A percentile compares a stretch with the other conserved stretches of the same genome.
Conservation (phyloP, 225 moss, liverwort and hornwort species). For the Neckera pumila region DNA sequence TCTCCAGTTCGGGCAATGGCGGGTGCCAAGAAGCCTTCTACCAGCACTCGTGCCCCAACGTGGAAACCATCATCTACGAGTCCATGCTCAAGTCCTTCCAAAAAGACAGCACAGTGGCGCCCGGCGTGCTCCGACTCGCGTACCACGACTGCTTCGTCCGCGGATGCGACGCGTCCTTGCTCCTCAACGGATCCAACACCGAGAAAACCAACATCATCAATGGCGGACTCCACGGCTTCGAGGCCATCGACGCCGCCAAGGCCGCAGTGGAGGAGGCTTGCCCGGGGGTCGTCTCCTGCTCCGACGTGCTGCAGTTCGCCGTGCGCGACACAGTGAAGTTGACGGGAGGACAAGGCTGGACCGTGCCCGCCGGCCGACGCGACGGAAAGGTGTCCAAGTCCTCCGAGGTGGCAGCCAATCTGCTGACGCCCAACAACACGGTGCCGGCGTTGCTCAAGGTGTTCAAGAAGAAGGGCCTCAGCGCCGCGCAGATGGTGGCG, state of each 20-base stretch:
- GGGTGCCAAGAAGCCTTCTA: not conserved
- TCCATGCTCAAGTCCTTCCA: no score
- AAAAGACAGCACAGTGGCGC: no score
- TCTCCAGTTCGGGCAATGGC: no score
- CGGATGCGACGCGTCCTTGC: not conserved
- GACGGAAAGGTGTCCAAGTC: conserved; percentile 42
- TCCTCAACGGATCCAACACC: conserved; percentile 10
- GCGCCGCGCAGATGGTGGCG: conserved; percentile 42
- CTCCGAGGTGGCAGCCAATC: conserved; percentile 32
- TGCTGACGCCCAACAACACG: conserved; percentile 7
- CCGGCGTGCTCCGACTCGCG: no score
- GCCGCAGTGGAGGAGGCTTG: conserved; percentile 53
- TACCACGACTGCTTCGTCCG: no score
- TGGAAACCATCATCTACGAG: not conserved
- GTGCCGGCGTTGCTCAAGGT: conserved; percentile 12
- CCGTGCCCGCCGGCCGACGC: conserved; percentile 35
- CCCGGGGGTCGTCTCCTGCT: conserved; percentile 48
- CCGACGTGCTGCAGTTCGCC: conserved; percentile 46
- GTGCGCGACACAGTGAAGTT: conserved; percentile 3
- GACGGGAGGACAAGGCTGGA: conserved; percentile 39
- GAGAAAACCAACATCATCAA: conserved; percentile 23
- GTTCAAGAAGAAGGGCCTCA: conserved; percentile 37
- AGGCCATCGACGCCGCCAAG: conserved; percentile 36
- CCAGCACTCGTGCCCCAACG: not conserved
- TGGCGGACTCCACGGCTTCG: conserved; percentile 5